Conservation (phyloP, 1,284 basidiomycete genomes). For the Kwoniella shivajii region DNA sequence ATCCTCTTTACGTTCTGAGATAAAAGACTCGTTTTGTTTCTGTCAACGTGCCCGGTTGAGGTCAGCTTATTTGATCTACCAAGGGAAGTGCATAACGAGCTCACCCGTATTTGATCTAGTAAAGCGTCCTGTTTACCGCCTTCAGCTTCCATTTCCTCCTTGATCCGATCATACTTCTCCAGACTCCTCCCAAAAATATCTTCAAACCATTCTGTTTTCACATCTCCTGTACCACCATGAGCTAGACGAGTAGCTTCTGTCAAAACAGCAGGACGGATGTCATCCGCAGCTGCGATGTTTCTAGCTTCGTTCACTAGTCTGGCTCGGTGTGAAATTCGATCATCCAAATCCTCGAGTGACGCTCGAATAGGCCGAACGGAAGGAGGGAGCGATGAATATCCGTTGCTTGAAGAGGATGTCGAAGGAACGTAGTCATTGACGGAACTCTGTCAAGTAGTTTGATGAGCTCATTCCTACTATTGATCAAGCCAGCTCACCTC, state of each 20-base stretch:
- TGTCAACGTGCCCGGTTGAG: slow-evolving; percentile 48
- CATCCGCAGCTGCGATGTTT: slow-evolving; percentile 68
- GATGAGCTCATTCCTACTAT: not conserved
- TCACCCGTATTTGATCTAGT: slow-evolving; percentile 69
- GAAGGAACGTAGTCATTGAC: slow-evolving; percentile 62
- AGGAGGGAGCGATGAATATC: slow-evolving; percentile 37
- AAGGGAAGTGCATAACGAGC: slow-evolving; percentile 22
- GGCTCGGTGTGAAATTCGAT: slow-evolving; percentile 64
- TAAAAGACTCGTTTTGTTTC: slow-evolving; percentile 73
- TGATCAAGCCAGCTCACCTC: slow-evolving; percentile 59
- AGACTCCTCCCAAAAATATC: slow-evolving; percentile 76
- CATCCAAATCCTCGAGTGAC: slow-evolving; percentile 78
- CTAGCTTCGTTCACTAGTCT: slow-evolving; percentile 69
- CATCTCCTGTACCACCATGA: slow-evolving; percentile 63
- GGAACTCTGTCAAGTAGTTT: slow-evolving; percentile 60
- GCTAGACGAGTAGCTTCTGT: slow-evolving; percentile 63
- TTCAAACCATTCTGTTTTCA: slow-evolving; percentile 82
- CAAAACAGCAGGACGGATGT: slow-evolving; percentile 72
- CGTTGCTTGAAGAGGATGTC: slow-evolving; percentile 27
- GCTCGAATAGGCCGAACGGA: slow-evolving; percentile 71
- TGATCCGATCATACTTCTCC: slow-evolving; percentile 76
- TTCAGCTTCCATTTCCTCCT: slow-evolving; percentile 65
- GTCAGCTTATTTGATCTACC: not conserved
- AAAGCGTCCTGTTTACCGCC: slow-evolving; percentile 66
- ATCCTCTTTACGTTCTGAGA: slow-evolving; percentile 78